These are phyloP conservation scores for Alternaria arborescens DNA, from an alignment of 2,329 filamentous ascomycete genomes.

Conservation along the genomic window DNA sequence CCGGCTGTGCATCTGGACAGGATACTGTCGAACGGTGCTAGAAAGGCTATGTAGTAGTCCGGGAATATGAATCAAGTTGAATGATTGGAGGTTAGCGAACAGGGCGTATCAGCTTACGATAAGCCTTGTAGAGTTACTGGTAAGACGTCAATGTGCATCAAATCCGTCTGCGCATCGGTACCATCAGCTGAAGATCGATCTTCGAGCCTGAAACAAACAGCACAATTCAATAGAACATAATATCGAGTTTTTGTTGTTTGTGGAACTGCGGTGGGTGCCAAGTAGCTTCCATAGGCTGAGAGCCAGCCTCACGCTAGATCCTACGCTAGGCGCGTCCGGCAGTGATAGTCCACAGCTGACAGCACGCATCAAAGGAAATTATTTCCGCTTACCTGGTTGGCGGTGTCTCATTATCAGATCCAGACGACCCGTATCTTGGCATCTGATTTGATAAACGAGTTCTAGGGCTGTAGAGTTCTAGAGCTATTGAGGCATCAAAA, in stretches of 20 bases:
- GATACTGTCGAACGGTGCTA: not conserved
- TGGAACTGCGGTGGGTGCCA: not conserved
- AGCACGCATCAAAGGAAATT: not conserved
- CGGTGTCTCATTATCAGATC: not conserved
- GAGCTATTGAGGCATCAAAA: not conserved
- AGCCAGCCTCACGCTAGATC: not conserved
- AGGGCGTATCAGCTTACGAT: not conserved
- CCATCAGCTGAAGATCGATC: not conserved
- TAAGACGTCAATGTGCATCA: not conserved
- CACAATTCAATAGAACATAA: not conserved
- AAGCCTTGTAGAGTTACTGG: not conserved
- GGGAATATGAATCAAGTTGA: not conserved
- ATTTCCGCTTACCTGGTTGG: not conserved
- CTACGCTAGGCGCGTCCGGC: not conserved
- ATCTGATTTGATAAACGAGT: not conserved
- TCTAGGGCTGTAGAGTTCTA: not conserved
- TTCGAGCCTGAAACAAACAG: not conserved
- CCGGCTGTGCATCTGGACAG: not conserved
- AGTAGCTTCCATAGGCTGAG: not conserved
- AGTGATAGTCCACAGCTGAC: not conserved
- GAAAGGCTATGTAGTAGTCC: not conserved
- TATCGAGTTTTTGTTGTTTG: not conserved
- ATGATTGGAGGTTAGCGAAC: not conserved
- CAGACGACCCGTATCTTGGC: not conserved
- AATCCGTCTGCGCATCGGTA: not conserved